phyloP scores from a whole-genome alignment of 805 yeast genomes.

The Lipomyces spencermartinsiae region DNA sequence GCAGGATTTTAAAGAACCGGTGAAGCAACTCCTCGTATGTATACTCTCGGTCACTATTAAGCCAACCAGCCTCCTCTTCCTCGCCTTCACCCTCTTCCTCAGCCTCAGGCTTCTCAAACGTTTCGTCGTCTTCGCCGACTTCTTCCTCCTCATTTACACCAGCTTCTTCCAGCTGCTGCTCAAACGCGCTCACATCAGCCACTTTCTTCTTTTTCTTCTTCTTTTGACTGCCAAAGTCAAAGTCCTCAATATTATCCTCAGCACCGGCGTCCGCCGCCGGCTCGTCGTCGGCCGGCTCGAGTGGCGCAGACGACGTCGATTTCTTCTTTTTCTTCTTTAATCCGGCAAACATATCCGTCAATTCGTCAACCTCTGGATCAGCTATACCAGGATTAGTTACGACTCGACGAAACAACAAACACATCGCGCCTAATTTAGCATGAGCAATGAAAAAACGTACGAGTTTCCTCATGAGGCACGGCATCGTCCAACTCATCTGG shows the following conservation, averaged over 20 bases:
- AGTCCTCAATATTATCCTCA: slow-evolving; percentile 40
- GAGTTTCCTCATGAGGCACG: slow-evolving; percentile 22
- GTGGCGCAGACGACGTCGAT: slow-evolving; percentile 47
- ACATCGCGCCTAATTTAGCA: background rate
- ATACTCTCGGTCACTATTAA: slow-evolving; percentile 57
- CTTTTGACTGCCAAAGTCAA: slow-evolving; percentile 64
- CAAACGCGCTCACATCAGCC: slow-evolving; percentile 77
- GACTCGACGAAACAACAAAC: background rate
- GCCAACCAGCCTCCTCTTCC: slow-evolving; percentile 38
- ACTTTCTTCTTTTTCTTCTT: slow-evolving; percentile 76
- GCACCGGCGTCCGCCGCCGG: slow-evolving; percentile 30
- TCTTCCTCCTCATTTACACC: slow-evolving; percentile 67
- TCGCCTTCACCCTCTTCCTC: slow-evolving; percentile 35
- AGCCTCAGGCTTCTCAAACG: slow-evolving; percentile 45
- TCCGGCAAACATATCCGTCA: slow-evolving; percentile 74
- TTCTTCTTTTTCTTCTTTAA: slow-evolving; percentile 88
- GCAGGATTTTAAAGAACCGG: slow-evolving; percentile 84
- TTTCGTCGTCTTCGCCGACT: slow-evolving; percentile 27
- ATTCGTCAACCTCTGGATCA: slow-evolving; percentile 47
- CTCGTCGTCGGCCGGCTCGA: slow-evolving; percentile 44
- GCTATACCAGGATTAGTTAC: slow-evolving; percentile 19
- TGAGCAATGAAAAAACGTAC: slow-evolving; percentile 11
- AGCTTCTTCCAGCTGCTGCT: slow-evolving; percentile 85
- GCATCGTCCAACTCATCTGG: slow-evolving; percentile 25
- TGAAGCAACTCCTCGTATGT: slow-evolving; percentile 79